Conservation (phyloP, 805 yeast species). For the Candida namnaoensis region DNA sequence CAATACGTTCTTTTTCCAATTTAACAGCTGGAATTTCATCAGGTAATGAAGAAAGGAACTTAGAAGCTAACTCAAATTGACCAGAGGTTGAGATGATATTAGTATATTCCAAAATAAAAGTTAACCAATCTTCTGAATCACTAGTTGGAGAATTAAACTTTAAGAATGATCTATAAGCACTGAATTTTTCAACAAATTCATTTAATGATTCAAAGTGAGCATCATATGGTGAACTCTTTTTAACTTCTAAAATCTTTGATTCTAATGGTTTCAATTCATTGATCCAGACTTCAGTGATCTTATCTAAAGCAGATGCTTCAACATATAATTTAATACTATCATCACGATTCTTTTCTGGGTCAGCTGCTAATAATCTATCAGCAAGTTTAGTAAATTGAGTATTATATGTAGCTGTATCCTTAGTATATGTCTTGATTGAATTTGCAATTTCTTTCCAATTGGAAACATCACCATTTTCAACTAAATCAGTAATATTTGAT, state of each 20-base stretch:
- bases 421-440: constrained; percentile 50
- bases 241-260: constrained; percentile 26
- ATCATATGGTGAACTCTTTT: constrained; percentile 54
- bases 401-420: constrained; percentile 40
- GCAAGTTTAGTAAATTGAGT: constrained; percentile 60
- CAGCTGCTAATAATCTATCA: constrained; percentile 53
- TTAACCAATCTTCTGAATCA: constrained; percentile 22
- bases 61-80: constrained; percentile 71
- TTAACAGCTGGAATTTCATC: constrained; percentile 61
- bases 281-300: constrained; percentile 77
- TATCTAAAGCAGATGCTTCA: constrained; percentile 75
- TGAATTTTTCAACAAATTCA: constrained; percentile 75
- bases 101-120: constrained; percentile 73
- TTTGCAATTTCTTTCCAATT: constrained; percentile 83
- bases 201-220: constrained; percentile 80
- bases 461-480: constrained; percentile 62
- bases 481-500: constrained; percentile 55
- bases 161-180: constrained; percentile 56
- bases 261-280: constrained; percentile 53
- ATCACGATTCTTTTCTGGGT: constrained; percentile 45
- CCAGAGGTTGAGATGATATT: constrained; percentile 75
- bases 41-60: constrained; percentile 64
- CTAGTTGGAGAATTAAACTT: constrained; percentile 19
- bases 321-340: constrained; percentile 72
- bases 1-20: constrained; percentile 71